Base-by-base conservation (phyloP, 129 eudicot genomes). In the Flaveria trinervia region DNA sequence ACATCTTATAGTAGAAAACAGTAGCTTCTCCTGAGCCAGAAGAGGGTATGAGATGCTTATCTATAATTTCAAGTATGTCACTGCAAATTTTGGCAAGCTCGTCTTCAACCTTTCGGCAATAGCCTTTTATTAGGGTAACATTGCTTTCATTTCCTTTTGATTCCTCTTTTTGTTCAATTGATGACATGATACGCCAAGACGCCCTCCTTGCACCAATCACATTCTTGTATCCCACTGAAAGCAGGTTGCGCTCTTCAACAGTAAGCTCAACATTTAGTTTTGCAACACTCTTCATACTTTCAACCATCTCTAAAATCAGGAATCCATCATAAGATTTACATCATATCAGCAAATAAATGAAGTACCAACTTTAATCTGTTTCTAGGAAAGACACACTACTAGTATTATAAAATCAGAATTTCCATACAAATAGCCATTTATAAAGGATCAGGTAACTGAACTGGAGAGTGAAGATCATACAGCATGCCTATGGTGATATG, bases 161-260 rank as follows among this genome's bases (percentile, higher is more conserved):
- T 75, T 90, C 95, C 80, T 93, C 98, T 84, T 90, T 93, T 82
- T 90, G 92, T 84, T 90, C 96, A 60, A 90, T 90, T 13, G 98
- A 93, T 57, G 97, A 93, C 96, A 93, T 90, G 25, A 93, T 93
- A 70, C 97, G 91, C 98, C 98, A 93, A 28, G 98, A 93, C 54
- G 96, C 98, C 79, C 98, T 83, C 59, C 96, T 83, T 55, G 96
- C 89, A 76, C 93, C 96, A 72, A 93, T 93, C 2, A 90, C 97
- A 81, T 90, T 93, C 83, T 93, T 93, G 91, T 93, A 90, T 57
- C 92, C 96, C 54, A 93, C 98, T 7, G 97, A 90, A 60, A 93
- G 93, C 52, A 93, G 87, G 81, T 93, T 93, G 73, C 96, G 89
- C 77, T 93, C 97, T 83, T 90, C 97, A 74, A 93, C 90, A 28